Evolutionary conservation across 2,329 filamentous ascomycete genomes (phyloP), one percentile per base, ranked within the genome.

Genomic region (Aspergillus tubingensis): DNA sequence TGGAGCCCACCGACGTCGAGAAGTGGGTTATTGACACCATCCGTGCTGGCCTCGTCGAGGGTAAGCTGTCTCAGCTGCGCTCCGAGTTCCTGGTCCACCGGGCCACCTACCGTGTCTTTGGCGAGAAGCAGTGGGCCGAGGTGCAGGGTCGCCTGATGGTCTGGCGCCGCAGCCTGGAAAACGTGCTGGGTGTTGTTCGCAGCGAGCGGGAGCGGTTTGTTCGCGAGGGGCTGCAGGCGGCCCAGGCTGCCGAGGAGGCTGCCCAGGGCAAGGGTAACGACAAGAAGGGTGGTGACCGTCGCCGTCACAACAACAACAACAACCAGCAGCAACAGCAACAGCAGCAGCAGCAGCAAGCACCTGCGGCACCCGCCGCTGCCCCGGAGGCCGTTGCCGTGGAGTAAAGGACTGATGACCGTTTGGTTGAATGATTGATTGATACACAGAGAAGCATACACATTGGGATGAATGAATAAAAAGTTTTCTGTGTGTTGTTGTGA

Each of bases 21-120:
- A 90, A 94, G 85, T 99, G 95, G 95, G 92, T 96, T 68, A 99
- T 99, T 72, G 95, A 99, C 77, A 93, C 96, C 68, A 97, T 99
- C 80, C 91, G 95, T 68, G 92, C 93, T 51, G 92, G 93, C 36
- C 87, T 99, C 39, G 91, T 99, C 55, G 95, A 99, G 82, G 95
- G 95, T 75, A 96, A 96, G 81, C 87, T 99, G 68, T 95, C 91
- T 61, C 95, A 99, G 82, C 86, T 94, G 76, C 92, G 92, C 76
- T 87, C 91, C 76, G 91, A 94, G 65, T 98, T 99, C 85, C 85
- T 97, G 57, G 92, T 99, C 64, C 95, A 99, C 84, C 88, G 95
- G 76, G 92, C 92, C 71, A 96, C 92, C 62, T 97, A 98, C 85
- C 89, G 95, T 64, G 93, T 97, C 57, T 99, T 99, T 73, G 92